Conservation (phyloP, 2,329 filamentous ascomycete genomes). For the Cladosporium sp. region DNA sequence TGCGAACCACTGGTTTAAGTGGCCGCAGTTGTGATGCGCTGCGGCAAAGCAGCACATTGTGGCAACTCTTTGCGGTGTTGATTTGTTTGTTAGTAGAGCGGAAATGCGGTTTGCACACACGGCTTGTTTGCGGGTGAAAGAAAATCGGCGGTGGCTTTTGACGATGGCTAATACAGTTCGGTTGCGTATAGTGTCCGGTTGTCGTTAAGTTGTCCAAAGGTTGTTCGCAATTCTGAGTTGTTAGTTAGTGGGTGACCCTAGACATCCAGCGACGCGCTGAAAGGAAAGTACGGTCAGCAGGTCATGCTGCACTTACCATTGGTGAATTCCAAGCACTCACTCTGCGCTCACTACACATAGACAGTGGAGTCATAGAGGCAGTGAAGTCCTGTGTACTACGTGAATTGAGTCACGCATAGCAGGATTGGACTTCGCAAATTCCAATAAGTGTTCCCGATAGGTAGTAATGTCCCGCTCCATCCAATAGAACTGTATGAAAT, state of each 20-base stretch:
- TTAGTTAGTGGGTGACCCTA: too few relatives aligned
- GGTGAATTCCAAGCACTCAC: too few relatives aligned
- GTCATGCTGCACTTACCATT: too few relatives aligned
- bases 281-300: too few relatives aligned
- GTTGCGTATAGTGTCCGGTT: background rate
- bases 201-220: background rate
- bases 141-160: too few relatives aligned
- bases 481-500: background rate
- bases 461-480: background rate
- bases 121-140: background rate
- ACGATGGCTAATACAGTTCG: background rate
- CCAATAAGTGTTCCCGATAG: too few relatives aligned
- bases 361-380: background rate
- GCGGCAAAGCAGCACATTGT: constrained; percentile 19
- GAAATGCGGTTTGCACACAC: background rate
- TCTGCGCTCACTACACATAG: too few relatives aligned
- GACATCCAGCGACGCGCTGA: too few relatives aligned
- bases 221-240: too few relatives aligned
- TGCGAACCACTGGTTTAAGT: constrained; percentile 15
- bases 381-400: too few relatives aligned
- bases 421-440: background rate
- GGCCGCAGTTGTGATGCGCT: constrained; percentile 18
- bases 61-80: too few relatives aligned
- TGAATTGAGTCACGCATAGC: background rate
- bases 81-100: too few relatives aligned